Conservation (phyloP, 345 rosid species). For the Ricinus communis region DNA sequence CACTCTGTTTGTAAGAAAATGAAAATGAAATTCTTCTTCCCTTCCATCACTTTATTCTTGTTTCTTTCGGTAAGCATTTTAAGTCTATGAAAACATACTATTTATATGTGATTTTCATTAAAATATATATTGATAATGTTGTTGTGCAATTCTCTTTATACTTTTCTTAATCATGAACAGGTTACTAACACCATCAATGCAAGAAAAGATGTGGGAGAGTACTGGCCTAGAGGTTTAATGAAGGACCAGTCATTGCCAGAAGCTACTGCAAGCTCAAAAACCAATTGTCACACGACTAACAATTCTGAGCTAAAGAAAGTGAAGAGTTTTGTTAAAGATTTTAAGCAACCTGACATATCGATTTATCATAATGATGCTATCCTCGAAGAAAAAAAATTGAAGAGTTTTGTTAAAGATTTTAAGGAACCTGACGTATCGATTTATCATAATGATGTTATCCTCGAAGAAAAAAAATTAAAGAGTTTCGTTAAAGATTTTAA, state of each 20-base stretch:
- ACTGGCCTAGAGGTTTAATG: constrained; percentile 24
- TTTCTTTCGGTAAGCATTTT: not conserved
- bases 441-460: too few relatives aligned
- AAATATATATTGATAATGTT: too few relatives aligned
- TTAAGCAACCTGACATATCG: too few relatives aligned
- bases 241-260: constrained; percentile 32
- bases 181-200: constrained; percentile 11
- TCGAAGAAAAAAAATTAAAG: not conserved
- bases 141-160: too few relatives aligned
- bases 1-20: not conserved
- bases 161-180: not conserved
- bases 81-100: too few relatives aligned
- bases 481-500: not conserved
- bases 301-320: not conserved
- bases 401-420: too few relatives aligned
- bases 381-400: not conserved
- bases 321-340: too few relatives aligned
- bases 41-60: not conserved
- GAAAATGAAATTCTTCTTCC: not conserved
- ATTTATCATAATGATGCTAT: too few relatives aligned
- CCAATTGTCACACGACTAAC: too few relatives aligned
- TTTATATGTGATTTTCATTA: too few relatives aligned
- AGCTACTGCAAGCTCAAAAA: constrained; percentile 11
- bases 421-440: too few relatives aligned
- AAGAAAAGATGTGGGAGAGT: constrained; percentile 34